Evolutionary conservation across 352 stramenopile species (phyloP).

Genomic region (Phytophthora nicotianae): DNA sequence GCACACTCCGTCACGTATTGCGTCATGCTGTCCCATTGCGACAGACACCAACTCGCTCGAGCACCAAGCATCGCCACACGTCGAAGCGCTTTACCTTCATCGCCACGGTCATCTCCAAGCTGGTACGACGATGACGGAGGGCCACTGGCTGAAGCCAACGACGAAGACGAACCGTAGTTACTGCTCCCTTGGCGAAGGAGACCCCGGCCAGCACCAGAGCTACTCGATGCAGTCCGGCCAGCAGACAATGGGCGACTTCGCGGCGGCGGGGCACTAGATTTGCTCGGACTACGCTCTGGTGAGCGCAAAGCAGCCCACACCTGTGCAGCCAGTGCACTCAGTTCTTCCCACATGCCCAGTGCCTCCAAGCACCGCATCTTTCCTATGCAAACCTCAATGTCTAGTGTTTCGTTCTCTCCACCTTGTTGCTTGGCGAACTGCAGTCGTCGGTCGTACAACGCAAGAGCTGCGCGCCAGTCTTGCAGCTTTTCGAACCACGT

Average conservation of each 20-base stretch:
- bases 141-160: conserved; percentile 18
- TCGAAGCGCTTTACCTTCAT: conserved; percentile 56
- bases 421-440: conserved; percentile 31
- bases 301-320: conserved; percentile 53
- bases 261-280: conserved; percentile 8
- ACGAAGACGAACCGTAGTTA: conserved; percentile 41
- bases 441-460: conserved; percentile 88
- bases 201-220: conserved; percentile 7
- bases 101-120: conserved; percentile 39
- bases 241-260: conserved; percentile 23
- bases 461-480: conserved; percentile 95
- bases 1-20: conserved; percentile 70
- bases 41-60: conserved; percentile 85
- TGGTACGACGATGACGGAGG: conserved; percentile 26
- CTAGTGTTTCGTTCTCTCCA: conserved; percentile 36
- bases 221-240: conserved; percentile 14
- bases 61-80: conserved; percentile 82
- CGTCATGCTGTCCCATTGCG: conserved; percentile 85
- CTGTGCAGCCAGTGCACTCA: conserved; percentile 89
- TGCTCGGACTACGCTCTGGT: conserved; percentile 18
- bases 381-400: conserved; percentile 95
- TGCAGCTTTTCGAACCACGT: conserved; percentile 98
- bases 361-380: conserved; percentile 98
- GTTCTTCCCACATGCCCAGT: conserved; percentile 94
- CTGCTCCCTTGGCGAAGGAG: conserved; percentile 43